Evolutionary conservation across 148 eudicot species (phyloP), one percentile per base, ranked within the genome.

Genomic region (Amaranthus cruentus): DNA sequence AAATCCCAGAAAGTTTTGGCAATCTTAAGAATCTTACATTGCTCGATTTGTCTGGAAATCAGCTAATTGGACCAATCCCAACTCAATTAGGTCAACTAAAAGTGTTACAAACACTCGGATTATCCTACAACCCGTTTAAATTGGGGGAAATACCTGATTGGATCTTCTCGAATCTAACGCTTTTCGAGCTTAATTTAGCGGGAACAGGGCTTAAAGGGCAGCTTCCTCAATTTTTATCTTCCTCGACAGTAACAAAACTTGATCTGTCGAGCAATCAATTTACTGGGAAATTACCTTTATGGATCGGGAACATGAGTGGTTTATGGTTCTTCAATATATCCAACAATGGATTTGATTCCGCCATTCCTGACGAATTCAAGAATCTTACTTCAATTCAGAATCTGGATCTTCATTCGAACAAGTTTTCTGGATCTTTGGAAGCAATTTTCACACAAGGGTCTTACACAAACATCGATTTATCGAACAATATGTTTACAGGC

Each of bases 261-360:
- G 98, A 93, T 72, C 74, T 93, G 52, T 93, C 96, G 5, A 80
- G 78, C 69, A 93, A 93, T 59, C 72, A 53, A 5, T 69, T 90
- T 46, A 78, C 56, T 12, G 96, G 98, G 6, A 89, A 83, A 77
- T 60, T 93, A 9, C 98, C 96, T 3, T n/a, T 75, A 46, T 93
- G 93, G 91, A 86, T 93, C 0, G 98, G 90, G 4, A 90, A 88
- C 90, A 87, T 90, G 91, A 88, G 86, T 11, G 82, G 73, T 58
- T 83, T 92, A 11, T 86, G 85, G 8, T 79, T 78, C 42, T 84
- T 92, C 0, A 92, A 92, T 66, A 18, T 90, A 47, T 88, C 96
- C 7, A 88, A 86, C 72, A 92, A 92, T 38, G 79, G 68, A 1
- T 88, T 92, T 52, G 51, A 71, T 51, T 83, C 88, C 0, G 47